These are phyloP conservation scores for Mychonastes homosphaera DNA, from an alignment of 139 green algal genomes.

Conservation along the genomic window DNA sequence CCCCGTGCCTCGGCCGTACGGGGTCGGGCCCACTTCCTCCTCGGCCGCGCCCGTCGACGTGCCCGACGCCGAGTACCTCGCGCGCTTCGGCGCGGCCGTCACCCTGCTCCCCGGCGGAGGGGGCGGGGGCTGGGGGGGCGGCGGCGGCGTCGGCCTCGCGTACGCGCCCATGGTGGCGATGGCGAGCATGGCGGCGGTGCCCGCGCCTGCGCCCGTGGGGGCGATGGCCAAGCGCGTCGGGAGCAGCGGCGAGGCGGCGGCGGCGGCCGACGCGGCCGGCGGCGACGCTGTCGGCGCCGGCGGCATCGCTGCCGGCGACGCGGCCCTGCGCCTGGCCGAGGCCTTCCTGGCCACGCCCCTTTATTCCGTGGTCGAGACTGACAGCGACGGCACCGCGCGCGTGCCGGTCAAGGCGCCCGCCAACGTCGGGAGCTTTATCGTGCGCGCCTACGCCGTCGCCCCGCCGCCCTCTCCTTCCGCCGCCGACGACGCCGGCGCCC, in stretches of 20 bases:
- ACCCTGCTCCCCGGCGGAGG: conserved; percentile 8
- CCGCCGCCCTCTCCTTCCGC: too few species aligned
- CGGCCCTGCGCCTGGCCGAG: not conserved
- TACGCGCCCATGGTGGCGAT: not conserved
- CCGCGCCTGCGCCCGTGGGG: not conserved
- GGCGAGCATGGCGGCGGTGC: not conserved
- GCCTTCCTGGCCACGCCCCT: conserved; percentile 25
- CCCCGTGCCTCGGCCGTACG: not conserved
- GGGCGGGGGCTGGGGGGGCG: not conserved
- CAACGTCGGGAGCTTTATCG: conserved; percentile 34
- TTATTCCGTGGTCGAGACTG: conserved; percentile 2
- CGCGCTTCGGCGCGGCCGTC: conserved; percentile 6
- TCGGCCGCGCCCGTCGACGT: conserved; percentile 2
- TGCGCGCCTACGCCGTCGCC: conserved; percentile 18
- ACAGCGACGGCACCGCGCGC: not conserved
- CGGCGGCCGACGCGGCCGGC: not conserved
- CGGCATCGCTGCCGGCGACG: not conserved
- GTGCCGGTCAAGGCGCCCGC: conserved; percentile 20
- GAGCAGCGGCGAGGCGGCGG: not conserved
- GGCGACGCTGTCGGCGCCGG: not conserved
- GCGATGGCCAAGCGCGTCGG: not conserved
- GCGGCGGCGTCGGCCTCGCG: not conserved
- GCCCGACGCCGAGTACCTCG: conserved; percentile 9
- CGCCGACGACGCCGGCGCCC: not conserved
- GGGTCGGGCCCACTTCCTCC: not conserved